These are phyloP conservation scores for Citrus cavaleriei DNA, from an alignment of 345 rosid genomes.

Conservation along the genomic window DNA sequence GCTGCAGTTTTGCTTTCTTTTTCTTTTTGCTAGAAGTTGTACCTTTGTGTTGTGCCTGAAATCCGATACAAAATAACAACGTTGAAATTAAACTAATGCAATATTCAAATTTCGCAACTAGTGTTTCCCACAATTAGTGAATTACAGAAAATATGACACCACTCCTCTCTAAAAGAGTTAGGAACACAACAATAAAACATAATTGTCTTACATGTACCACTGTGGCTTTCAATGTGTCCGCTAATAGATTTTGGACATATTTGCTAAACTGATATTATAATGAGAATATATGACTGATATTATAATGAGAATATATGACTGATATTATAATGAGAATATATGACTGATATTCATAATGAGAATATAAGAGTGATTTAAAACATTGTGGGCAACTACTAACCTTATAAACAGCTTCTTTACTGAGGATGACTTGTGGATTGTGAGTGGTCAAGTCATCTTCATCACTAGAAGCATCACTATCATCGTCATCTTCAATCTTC, in stretches of 20 bases:
- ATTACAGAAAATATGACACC: background rate
- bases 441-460: constrained; percentile 64
- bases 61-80: constrained; percentile 10
- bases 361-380: background rate
- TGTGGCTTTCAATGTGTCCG: background rate
- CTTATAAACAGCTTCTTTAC: constrained; percentile 76
- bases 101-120: background rate
- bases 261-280: background rate
- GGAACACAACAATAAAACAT: background rate
- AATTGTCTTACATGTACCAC: background rate
- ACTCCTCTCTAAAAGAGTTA: background rate
- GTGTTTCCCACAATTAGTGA: background rate
- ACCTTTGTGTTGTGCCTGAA: constrained; percentile 76
- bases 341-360: background rate
- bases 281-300: background rate
- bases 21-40: constrained; percentile 89
- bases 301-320: background rate
- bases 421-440: constrained; percentile 43
- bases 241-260: background rate
- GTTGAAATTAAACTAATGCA: constrained; percentile 7
- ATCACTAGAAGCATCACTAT: constrained; percentile 65
- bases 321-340: no score
- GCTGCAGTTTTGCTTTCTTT: constrained; percentile 91
- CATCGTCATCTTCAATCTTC: constrained; percentile 64
- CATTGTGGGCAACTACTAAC: constrained; percentile 28